Evolutionary conservation across 2,329 filamentous ascomycete genomes (phyloP), one percentile per base, ranked within the genome.

Genomic region (Verticillium longisporum): DNA sequence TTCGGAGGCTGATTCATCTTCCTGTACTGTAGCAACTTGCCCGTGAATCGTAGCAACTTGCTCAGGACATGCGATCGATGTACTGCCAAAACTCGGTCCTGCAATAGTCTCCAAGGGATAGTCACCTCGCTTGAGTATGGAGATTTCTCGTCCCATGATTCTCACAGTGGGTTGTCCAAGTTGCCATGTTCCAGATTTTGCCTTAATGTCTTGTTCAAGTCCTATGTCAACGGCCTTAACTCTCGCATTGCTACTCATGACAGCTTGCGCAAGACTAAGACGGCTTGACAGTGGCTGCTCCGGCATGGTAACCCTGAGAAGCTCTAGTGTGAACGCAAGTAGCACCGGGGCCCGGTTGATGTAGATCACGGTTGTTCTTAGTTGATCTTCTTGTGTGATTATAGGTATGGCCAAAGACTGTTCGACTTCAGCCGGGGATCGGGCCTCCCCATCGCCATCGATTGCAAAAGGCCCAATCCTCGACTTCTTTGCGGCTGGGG

Each of bases 321-420:
- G 71, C 62, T 86, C 84, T 14, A 92, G 83, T 1, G 89, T 87
- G 73, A 96, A 96, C 0, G 91, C 91, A 5, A 96, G 80, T 1
- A 96, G 86, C 1, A 96, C 76, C 1, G 92, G 92, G 2, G 92
- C 92, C 45, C 92, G 82, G 68, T 96, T 96, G 0, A 91, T 95
- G 63, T 87, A 77, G 1, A 96, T 67, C 0, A 78, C 76, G 1
- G 84, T 83, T 1, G 75, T 72, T 14, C 78, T 77, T 4, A 96
- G 83, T 7, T 80, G 74, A 1, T 84, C 80, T 66, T 90, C 87
- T 56, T 87, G 80, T 33, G 76, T 75, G 7, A 77, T 76, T 2
- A 85, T 72, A 0, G 88, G 87, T 1, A 92, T 74, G 7, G 75
- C 77, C 6, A 92, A 77, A 0, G 86, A 85, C 6, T 76, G 77